Conservation (phyloP, 2,329 filamentous ascomycete genomes). For the Hortaea werneckii region DNA sequence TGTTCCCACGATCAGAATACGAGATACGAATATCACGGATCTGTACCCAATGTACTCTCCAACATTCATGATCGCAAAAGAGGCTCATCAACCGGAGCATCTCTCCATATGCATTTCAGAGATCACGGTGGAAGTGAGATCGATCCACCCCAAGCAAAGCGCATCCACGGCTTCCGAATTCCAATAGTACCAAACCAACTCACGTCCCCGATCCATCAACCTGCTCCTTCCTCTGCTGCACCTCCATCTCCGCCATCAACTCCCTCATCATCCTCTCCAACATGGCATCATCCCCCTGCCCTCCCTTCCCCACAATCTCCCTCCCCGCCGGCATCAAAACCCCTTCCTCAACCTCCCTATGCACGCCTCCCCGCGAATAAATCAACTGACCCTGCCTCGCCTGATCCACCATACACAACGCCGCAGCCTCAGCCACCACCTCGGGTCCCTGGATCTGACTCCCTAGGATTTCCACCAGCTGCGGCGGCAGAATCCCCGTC, state of each 20-base stretch:
- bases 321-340: neutral
- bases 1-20: too few relatives aligned
- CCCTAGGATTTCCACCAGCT: conserved; percentile 29
- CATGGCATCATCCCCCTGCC: neutral
- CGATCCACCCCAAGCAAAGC: too few relatives aligned
- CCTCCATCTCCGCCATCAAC: neutral
- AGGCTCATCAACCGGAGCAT: too few relatives aligned
- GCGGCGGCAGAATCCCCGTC: conserved; percentile 34
- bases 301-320: neutral
- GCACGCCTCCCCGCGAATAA: conserved; percentile 40
- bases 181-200: too few relatives aligned
- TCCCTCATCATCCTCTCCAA: neutral
- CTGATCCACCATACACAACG: conserved; percentile 40
- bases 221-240: neutral
- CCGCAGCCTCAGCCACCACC: conserved; percentile 40
- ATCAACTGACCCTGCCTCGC: conserved; percentile 42
- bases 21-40: too few relatives aligned
- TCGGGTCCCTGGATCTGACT: conserved; percentile 36
- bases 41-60: too few relatives aligned
- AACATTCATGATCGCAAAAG: too few relatives aligned
- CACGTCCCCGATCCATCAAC: too few relatives aligned
- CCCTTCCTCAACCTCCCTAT: conserved; percentile 44
- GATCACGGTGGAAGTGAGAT: too few relatives aligned
- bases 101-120: too few relatives aligned
- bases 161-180: too few relatives aligned